phyloP scores from a whole-genome alignment of 1,284 basidiomycete species.

The Flammula alnicola region DNA sequence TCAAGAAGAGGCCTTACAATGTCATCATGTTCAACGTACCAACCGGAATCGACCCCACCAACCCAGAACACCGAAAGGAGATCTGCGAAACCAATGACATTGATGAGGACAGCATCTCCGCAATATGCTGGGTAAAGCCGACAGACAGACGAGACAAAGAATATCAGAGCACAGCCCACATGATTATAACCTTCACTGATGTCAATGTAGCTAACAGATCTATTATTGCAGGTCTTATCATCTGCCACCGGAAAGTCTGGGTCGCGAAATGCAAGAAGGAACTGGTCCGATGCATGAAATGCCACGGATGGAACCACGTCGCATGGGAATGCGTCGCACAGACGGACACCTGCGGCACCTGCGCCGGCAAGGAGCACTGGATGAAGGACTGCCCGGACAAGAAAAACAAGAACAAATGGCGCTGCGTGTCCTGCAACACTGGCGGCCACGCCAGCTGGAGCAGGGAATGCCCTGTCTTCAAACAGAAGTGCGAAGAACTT shows the following conservation, averaged over 20 bases:
- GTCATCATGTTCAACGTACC: not conserved
- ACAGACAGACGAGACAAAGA: constrained; percentile 4
- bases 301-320: constrained; percentile 33
- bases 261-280: constrained; percentile 23
- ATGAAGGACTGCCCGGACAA: constrained; percentile 16
- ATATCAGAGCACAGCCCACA: constrained; percentile 21
- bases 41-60: not conserved
- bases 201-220: constrained; percentile 17
- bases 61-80: not conserved
- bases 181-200: constrained; percentile 17
- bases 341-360: constrained; percentile 20
- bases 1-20: not conserved
- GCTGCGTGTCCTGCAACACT: constrained; percentile 22
- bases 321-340: constrained; percentile 26
- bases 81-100: constrained; percentile 19
- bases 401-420: constrained; percentile 17
- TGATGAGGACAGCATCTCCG: not conserved
- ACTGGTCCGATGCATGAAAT: constrained; percentile 32
- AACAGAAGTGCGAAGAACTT: constrained; percentile 2
- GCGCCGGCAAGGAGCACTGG: constrained; percentile 22
- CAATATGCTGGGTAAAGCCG: constrained; percentile 27
- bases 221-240: constrained; percentile 13
- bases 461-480: constrained; percentile 26
- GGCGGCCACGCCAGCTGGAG: constrained; percentile 22
- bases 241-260: constrained; percentile 10